Percentiles rank a stretch among this genome's conserved stretches.
These are phyloP conservation scores for Diaporthe sp. DNA, from an alignment of 2,329 filamentous ascomycete genomes.

Conservation along the genomic window DNA sequence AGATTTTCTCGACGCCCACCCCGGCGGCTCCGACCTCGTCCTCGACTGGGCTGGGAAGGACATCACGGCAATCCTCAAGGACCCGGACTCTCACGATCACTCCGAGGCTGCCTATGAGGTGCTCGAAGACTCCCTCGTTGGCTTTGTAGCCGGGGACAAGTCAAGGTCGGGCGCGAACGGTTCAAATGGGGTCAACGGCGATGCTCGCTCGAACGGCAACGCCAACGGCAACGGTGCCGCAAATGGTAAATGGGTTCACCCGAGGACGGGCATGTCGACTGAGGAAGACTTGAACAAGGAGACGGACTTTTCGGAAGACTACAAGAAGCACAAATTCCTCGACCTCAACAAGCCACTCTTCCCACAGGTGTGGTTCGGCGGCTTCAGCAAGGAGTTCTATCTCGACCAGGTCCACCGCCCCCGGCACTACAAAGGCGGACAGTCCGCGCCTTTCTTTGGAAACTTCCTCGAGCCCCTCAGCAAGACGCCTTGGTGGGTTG, in stretches of 20 bases:
- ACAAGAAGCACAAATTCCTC: slow-evolving; percentile 92
- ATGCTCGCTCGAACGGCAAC: slow-evolving; percentile 47
- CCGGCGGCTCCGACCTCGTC: slow-evolving; percentile 89
- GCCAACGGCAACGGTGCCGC: slow-evolving; percentile 49
- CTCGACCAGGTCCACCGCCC: slow-evolving; percentile 96
- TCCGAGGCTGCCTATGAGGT: slow-evolving; percentile 97
- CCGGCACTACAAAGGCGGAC: slow-evolving; percentile 93
- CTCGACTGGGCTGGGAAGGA: slow-evolving; percentile 93
- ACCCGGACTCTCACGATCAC: slow-evolving; percentile 86
- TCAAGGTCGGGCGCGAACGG: slow-evolving; percentile 47
- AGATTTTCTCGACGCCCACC: slow-evolving; percentile 89
- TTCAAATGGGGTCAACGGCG: slow-evolving; percentile 51
- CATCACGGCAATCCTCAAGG: slow-evolving; percentile 83
- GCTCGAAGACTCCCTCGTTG: slow-evolving; percentile 87
- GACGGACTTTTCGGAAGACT: slow-evolving; percentile 83
- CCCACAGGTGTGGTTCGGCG: slow-evolving; percentile 87
- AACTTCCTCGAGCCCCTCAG: slow-evolving; percentile 99
- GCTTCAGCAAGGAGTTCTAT: slow-evolving; percentile 96
- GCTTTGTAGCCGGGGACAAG: slow-evolving; percentile 78
- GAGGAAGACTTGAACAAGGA: slow-evolving; percentile 90
- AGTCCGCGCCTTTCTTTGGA: slow-evolving; percentile 93
- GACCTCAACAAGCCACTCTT: slow-evolving; percentile 89
- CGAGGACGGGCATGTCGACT: slow-evolving; percentile 87
- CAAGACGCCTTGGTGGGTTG: slow-evolving; percentile 93
- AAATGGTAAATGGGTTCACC: slow-evolving; percentile 58